Evolutionary conservation across 2,329 filamentous ascomycete species (phyloP), one percentile per base, ranked within the genome.

Genomic region (Stachybotrys chlorohalonatus): DNA sequence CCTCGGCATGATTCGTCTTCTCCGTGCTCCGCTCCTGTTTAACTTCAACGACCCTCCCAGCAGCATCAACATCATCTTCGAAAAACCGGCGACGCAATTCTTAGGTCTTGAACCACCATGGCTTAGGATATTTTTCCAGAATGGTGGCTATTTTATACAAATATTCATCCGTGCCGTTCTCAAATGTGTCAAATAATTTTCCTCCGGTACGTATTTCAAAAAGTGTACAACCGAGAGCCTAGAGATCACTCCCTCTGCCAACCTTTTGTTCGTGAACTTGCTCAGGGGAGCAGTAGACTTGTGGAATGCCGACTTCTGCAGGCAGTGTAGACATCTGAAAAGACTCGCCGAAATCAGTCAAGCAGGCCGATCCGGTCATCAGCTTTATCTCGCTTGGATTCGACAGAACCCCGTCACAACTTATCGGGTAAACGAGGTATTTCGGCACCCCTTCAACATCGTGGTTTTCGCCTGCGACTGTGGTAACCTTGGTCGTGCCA

Each of bases 191-290:
- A 45, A 68, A 68, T 1, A 69, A 57, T 17, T 57, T 56, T 32
- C 62, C 56, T 5, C 64, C 64, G 1, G 64, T 64, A 0, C 65
- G 62, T 13, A 65, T 66, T 56, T 67, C 62, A 49, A 66, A 67
- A 6, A 68, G 47, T 0, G 64, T 66, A 54, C 66, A 68, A 2
- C 58, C 65, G 11, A 67, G 57, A n/a, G 66, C 64, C 64, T 64
- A 68, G 13, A 67, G 42, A 52, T 68, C 66, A 15, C 53, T 55
- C 3, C 24, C 54, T 11, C 53, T 36, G 7, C 64, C 60, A 6
- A 58, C 45, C 8, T 54, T 58, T 7, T 58, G 49, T 11, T 66
- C 63, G 6, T 68, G 55, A 0, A 63, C 48, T 11, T 58, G 53
- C 52, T 69, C 65, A 0, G 66, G 66, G 1, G 65, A 52, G 48